A percentile compares a stretch with the other conserved stretches of the same genome.
phyloP scores from a whole-genome alignment of 2,329 filamentous ascomycete species.

The Aschersonia sp. region DNA sequence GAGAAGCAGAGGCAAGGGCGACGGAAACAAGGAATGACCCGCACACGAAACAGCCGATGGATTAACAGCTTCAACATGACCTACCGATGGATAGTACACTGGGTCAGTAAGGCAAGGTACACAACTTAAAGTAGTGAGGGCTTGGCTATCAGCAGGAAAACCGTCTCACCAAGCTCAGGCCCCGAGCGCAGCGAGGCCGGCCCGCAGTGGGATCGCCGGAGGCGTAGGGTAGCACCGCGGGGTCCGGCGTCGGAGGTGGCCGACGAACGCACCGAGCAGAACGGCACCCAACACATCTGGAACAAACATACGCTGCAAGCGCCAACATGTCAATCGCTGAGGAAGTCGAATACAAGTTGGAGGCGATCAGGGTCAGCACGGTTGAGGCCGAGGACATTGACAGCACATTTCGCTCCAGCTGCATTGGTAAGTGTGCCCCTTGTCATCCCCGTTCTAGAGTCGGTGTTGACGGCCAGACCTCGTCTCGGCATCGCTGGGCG shows the following conservation, averaged over 20 bases:
- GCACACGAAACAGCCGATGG: no score
- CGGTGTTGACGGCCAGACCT: conserved; percentile 29
- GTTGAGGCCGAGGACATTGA: conserved; percentile 42
- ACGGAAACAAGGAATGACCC: no score
- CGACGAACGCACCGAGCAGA: neutral
- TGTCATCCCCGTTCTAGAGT: neutral
- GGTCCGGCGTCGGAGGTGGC: neutral
- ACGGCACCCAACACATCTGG: neutral
- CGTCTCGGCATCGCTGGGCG: conserved; percentile 44
- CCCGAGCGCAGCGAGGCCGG: no score
- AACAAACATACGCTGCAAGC: no score
- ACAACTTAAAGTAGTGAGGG: neutral
- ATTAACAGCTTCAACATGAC: neutral
- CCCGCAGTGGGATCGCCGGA: neutral
- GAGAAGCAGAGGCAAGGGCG: no score
- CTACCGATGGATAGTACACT: neutral
- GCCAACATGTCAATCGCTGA: conserved; percentile 22
- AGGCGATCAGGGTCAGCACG: conserved; percentile 32
- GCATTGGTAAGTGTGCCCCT: conserved; percentile 35
- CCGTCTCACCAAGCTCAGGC: no score
- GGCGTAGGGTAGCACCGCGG: neutral
- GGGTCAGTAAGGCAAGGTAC: neutral
- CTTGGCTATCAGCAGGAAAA: neutral
- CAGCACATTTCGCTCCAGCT: conserved; percentile 43
- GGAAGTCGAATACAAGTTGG: conserved; percentile 40